phyloP scores from a whole-genome alignment of 2,329 filamentous ascomycete species.

The Lecanicillium sp. region DNA sequence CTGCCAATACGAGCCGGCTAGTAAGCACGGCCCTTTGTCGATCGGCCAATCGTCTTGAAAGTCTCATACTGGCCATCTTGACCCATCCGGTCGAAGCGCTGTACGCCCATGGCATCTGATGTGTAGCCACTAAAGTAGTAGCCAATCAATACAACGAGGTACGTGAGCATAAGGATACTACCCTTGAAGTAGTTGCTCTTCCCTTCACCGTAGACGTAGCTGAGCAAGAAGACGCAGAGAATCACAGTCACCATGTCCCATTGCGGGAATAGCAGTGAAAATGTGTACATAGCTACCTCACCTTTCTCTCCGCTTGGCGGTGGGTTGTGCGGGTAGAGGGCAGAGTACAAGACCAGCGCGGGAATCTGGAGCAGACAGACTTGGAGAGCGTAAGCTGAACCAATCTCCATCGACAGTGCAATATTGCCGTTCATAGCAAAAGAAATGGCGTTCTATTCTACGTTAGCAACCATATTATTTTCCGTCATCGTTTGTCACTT shows the following conservation, averaged over 20 bases:
- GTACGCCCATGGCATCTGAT: constrained; percentile 32
- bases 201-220: constrained; percentile 95
- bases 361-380: constrained; percentile 94
- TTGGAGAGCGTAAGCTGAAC: constrained; percentile 91
- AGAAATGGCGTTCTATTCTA: constrained; percentile 78
- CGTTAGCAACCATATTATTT: constrained; percentile 7
- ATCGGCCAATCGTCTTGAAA: constrained; percentile 46
- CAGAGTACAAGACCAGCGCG: constrained; percentile 84
- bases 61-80: constrained; percentile 39
- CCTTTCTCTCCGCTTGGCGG: constrained; percentile 21
- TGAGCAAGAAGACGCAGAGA: constrained; percentile 88
- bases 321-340: constrained; percentile 50
- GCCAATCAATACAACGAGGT: constrained; percentile 82
- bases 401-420: constrained; percentile 97
- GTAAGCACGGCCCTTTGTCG: constrained; percentile 25
- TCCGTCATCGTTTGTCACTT: constrained; percentile 28
- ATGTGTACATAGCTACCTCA: constrained; percentile 51
- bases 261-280: constrained; percentile 89
- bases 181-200: constrained; percentile 99
- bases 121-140: constrained; percentile 73
- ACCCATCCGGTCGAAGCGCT: constrained; percentile 47
- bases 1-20: background rate
- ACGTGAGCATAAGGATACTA: constrained; percentile 85
- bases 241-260: constrained; percentile 99
- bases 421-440: constrained; percentile 99